A percentile compares a stretch with the other conserved stretches of the same genome.
Evolutionary conservation across 129 eudicot species (phyloP).

Genomic region (Artemisia tridentata): DNA sequence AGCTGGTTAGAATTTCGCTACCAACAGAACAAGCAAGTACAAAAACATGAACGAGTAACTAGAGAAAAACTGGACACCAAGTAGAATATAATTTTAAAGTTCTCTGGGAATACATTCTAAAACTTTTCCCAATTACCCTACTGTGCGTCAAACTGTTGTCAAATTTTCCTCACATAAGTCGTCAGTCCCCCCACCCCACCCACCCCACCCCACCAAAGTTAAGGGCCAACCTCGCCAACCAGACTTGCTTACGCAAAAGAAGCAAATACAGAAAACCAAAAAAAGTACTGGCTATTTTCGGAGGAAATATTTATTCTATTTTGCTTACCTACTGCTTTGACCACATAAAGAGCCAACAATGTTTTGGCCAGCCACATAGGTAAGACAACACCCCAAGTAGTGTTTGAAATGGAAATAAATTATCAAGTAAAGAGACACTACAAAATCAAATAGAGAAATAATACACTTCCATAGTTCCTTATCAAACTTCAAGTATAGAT

Average conservation of each 20-base stretch:
- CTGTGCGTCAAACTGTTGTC: conserved; percentile 5
- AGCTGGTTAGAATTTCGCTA: conserved; percentile 9
- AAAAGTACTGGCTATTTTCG: neutral
- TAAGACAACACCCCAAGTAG: neutral
- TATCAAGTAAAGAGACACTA: too few species aligned
- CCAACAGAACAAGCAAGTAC: neutral
- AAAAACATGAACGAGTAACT: neutral
- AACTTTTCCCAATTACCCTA: conserved; percentile 5
- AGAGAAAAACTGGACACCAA: neutral
- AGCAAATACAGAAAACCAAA: too few species aligned
- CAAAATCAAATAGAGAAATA: too few species aligned
- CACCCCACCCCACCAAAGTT: too few species aligned
- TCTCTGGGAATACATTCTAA: neutral
- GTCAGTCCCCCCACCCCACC: too few species aligned
- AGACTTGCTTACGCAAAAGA: too few species aligned
- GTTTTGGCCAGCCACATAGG: neutral
- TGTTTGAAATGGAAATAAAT: too few species aligned
- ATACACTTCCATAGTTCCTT: too few species aligned
- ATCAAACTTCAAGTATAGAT: too few species aligned
- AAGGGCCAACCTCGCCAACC: too few species aligned
- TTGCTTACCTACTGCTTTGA: neutral
- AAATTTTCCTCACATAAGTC: neutral
- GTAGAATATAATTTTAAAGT: neutral
- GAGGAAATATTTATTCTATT: neutral
- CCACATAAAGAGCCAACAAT: neutral